Evolutionary conservation across 768 basidiomycete species (phyloP).

Genomic region (Boletales sp.): DNA sequence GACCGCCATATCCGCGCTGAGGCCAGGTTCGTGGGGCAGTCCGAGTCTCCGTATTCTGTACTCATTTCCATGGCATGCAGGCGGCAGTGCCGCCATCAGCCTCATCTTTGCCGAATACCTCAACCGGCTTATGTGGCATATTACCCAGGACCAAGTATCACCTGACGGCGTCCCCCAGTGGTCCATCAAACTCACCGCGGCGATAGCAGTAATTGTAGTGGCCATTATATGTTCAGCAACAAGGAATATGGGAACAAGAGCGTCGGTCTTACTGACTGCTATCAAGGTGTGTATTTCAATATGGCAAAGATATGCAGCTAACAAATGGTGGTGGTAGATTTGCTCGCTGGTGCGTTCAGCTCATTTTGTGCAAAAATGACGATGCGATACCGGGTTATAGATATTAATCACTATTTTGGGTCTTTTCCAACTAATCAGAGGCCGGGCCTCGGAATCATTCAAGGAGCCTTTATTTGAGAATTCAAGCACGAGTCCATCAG

Average conservation of each 20-base stretch:
- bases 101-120: slow-evolving; percentile 92
- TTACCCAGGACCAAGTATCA: slow-evolving; percentile 64
- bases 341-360: slow-evolving; percentile 46
- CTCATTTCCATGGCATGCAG: slow-evolving; percentile 32
- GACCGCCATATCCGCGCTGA: slow-evolving; percentile 88
- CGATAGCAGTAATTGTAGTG: slow-evolving; percentile 66
- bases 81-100: slow-evolving; percentile 78
- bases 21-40: slow-evolving; percentile 54
- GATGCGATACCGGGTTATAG: slow-evolving; percentile 30
- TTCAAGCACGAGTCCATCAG: slow-evolving; percentile 74
- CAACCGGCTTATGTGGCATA: slow-evolving; percentile 83
- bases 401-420: slow-evolving; percentile 75
- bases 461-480: slow-evolving; percentile 64
- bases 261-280: slow-evolving; percentile 82
- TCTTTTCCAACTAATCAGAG: slow-evolving; percentile 68
- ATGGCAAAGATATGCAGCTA: not conserved
- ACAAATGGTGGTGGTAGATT: slow-evolving; percentile 38
- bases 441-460: slow-evolving; percentile 67
- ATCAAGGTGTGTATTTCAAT: slow-evolving; percentile 59
- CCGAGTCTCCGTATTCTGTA: not conserved
- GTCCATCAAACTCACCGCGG: slow-evolving; percentile 87
- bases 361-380: not conserved
- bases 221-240: slow-evolving; percentile 77
- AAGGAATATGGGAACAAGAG: slow-evolving; percentile 72
- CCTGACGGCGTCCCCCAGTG: slow-evolving; percentile 82